Percentiles rank a stretch among this genome's conserved stretches.
These are phyloP conservation scores for Eurotiales sp. DNA, from an alignment of 2,329 filamentous ascomycete species.

Conservation along the genomic window DNA sequence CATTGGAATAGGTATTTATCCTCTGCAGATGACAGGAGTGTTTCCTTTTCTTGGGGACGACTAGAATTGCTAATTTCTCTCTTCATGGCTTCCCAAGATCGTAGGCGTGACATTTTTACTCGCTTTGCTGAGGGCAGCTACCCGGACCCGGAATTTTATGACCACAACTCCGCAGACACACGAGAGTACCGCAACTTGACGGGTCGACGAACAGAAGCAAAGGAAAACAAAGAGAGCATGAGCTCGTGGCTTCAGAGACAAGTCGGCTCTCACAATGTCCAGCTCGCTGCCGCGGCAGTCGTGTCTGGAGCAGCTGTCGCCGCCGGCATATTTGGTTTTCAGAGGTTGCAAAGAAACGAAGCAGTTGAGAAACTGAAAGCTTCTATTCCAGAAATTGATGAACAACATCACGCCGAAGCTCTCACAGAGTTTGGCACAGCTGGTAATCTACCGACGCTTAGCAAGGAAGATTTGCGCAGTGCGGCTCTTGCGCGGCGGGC, in stretches of 20 bases:
- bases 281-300: slow-evolving; percentile 42
- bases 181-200: background rate
- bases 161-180: too few species aligned
- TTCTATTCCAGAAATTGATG: slow-evolving; percentile 56
- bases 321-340: slow-evolving; percentile 55
- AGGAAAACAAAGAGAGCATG: slow-evolving; percentile 27
- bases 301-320: slow-evolving; percentile 43
- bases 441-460: slow-evolving; percentile 26
- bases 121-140: too few species aligned
- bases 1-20: slow-evolving; percentile 4
- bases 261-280: slow-evolving; percentile 36
- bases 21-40: background rate
- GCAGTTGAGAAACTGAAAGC: slow-evolving; percentile 57
- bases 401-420: slow-evolving; percentile 49
- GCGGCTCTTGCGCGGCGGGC: slow-evolving; percentile 58
- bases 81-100: slow-evolving; percentile 10
- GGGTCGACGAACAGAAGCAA: background rate
- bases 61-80: background rate
- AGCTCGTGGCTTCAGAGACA: slow-evolving; percentile 44
- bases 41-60: background rate
- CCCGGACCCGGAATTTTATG: slow-evolving; percentile 9
- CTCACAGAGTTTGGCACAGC: slow-evolving; percentile 51
- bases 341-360: slow-evolving; percentile 53
- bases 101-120: slow-evolving; percentile 4
- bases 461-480: slow-evolving; percentile 55